A percentile compares a stretch with the other conserved stretches of the same genome.
Evolutionary conservation across 2,329 filamentous ascomycete species (phyloP).

Genomic region (Aspergillus neoniger): DNA sequence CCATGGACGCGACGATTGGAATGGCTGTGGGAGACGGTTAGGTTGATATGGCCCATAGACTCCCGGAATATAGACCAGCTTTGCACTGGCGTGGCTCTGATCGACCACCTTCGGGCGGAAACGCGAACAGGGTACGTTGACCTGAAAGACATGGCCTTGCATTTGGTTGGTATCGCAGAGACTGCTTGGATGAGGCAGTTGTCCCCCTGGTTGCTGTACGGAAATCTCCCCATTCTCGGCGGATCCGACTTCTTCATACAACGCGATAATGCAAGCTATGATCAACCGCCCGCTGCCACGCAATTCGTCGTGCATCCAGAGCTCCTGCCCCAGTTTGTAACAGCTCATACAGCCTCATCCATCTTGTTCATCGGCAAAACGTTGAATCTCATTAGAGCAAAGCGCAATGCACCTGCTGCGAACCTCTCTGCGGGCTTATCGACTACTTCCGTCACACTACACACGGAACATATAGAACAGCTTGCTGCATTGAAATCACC

Average conservation of each 20-base stretch:
- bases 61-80: constrained; percentile 31
- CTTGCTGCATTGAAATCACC: constrained; percentile 72
- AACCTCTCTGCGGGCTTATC: constrained; percentile 32
- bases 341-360: constrained; percentile 70
- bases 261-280: constrained; percentile 41
- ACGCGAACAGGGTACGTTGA: constrained; percentile 86
- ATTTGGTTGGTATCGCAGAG: constrained; percentile 76
- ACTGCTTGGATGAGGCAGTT: constrained; percentile 89
- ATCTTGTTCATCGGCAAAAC: constrained; percentile 91
- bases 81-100: constrained; percentile 71
- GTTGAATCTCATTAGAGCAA: constrained; percentile 74
- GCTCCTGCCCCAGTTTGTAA: constrained; percentile 78
- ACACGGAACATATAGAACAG: constrained; percentile 51
- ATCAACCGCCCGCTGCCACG: constrained; percentile 45
- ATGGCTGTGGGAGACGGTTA: constrained; percentile 76
- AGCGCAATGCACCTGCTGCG: constrained; percentile 39
- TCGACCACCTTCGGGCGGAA: constrained; percentile 74
- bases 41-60: constrained; percentile 62
- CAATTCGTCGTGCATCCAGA: constrained; percentile 61
- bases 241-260: constrained; percentile 85
- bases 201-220: constrained; percentile 88
- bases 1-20: constrained; percentile 81
- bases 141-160: constrained; percentile 73
- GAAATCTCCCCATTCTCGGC: constrained; percentile 75
- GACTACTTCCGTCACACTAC: constrained; percentile 63